Evolutionary conservation across 345 rosid genomes (phyloP).

Genomic region (Aquilaria malaccensis): DNA sequence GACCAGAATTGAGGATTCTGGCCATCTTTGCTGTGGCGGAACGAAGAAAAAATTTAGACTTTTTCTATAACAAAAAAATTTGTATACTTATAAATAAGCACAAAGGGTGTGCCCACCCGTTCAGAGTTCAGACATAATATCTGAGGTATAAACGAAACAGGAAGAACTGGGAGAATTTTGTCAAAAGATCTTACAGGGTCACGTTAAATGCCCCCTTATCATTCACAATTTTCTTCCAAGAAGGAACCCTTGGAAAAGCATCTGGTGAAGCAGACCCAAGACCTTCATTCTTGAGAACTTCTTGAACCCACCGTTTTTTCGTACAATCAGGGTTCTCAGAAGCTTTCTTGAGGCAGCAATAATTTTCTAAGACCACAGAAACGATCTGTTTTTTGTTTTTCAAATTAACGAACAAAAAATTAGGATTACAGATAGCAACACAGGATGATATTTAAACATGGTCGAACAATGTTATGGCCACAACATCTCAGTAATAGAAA

Average conservation of each 20-base stretch:
- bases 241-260: constrained; percentile 41
- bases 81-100: too few relatives aligned
- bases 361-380: constrained; percentile 83
- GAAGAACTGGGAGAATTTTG: constrained; percentile 10
- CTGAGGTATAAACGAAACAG: constrained; percentile 4
- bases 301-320: constrained; percentile 65
- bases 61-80: too few relatives aligned
- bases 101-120: too few relatives aligned
- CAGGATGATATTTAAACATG: neutral
- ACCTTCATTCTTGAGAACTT: constrained; percentile 69
- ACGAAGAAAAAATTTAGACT: neutral
- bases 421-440: neutral
- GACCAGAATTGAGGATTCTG: constrained; percentile 91
- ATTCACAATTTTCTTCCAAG: constrained; percentile 69
- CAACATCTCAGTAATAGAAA: constrained; percentile 6
- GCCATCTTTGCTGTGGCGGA: constrained; percentile 57
- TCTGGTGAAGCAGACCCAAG: constrained; percentile 39
- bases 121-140: neutral
- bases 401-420: neutral
- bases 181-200: constrained; percentile 47
- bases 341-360: constrained; percentile 33
- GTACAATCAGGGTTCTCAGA: constrained; percentile 32
- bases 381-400: constrained; percentile 54
- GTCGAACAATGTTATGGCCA: neutral
- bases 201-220: constrained; percentile 70